Evolutionary conservation across 192 early-diverging fungal genomes (phyloP).

Genomic region (Coemansia sp.): DNA sequence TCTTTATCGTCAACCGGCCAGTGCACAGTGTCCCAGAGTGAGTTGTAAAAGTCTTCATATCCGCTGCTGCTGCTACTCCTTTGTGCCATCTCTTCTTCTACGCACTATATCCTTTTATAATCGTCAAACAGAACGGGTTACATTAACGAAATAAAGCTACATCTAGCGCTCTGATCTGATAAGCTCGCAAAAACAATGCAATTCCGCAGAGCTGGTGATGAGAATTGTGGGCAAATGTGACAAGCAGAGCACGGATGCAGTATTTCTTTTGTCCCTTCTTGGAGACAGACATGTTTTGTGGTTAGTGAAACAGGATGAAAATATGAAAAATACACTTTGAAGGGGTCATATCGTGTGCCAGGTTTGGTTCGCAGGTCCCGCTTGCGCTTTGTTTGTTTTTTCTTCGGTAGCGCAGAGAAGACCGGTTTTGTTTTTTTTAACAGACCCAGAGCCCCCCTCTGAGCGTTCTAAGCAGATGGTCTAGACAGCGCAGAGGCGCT

Average conservation of each 20-base stretch:
- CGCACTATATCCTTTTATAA: background rate
- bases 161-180: background rate
- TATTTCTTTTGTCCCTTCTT: too few species aligned
- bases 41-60: slow-evolving; percentile 21
- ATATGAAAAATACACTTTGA: slow-evolving; percentile 1
- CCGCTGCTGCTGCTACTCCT: background rate
- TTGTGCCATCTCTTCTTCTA: background rate
- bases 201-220: background rate
- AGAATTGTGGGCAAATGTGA: slow-evolving; percentile 2
- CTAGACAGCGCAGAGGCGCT: slow-evolving; percentile 36
- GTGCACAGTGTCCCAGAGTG: slow-evolving; percentile 27
- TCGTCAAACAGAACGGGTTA: background rate
- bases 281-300: too few species aligned
- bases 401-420: too few species aligned
- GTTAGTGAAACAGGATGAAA: background rate
- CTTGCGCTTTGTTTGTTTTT: background rate
- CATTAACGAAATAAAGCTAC: background rate
- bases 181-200: background rate
- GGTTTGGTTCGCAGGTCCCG: too few species aligned
- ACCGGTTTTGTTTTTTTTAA: background rate
- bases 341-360: background rate
- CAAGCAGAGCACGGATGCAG: too few species aligned
- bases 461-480: slow-evolving; percentile 14
- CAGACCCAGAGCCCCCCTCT: background rate
- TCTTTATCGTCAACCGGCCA: background rate